phyloP scores from a whole-genome alignment of 148 eudicot genomes.

The Fallopia convolvulus region DNA sequence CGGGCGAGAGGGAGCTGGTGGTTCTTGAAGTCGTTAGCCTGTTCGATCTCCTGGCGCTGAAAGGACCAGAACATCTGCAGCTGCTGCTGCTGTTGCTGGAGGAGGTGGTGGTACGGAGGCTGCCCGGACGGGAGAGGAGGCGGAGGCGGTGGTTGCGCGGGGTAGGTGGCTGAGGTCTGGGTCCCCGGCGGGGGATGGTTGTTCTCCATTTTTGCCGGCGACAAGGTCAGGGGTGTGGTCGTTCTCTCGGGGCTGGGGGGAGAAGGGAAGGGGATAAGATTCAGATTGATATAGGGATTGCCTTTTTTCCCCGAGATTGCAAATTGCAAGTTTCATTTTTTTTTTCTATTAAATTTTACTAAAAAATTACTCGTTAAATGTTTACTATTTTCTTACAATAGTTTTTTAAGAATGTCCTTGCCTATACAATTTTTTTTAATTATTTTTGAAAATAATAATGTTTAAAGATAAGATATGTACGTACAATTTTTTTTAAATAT shows the following conservation, averaged over 20 bases:
- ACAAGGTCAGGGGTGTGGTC: neutral
- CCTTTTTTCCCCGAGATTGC: neutral
- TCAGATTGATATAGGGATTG: neutral
- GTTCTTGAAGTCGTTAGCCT: slow-evolving; percentile 70
- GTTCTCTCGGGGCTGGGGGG: neutral
- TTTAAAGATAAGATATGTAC: too few relatives aligned
- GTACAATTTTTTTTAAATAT: too few relatives aligned
- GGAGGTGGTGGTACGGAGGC: slow-evolving; percentile 52
- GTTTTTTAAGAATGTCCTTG: too few relatives aligned
- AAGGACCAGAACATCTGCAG: slow-evolving; percentile 79
- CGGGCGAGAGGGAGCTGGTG: slow-evolving; percentile 79
- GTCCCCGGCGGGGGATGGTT: slow-evolving; percentile 23
- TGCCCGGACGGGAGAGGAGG: slow-evolving; percentile 18
- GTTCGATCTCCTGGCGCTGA: slow-evolving; percentile 76
- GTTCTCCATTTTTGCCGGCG: slow-evolving; percentile 24
- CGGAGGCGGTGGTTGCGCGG: slow-evolving; percentile 8
- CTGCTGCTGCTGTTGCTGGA: slow-evolving; percentile 73
- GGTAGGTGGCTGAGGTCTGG: slow-evolving; percentile 19
- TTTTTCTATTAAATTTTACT: neutral
- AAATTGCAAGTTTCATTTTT: neutral
- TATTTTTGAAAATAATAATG: too few relatives aligned
- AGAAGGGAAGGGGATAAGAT: neutral
- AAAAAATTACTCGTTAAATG: neutral
- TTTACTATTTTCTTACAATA: neutral
- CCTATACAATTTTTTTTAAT: too few relatives aligned